Conservation (phyloP, 2,329 filamentous ascomycete species). For the Clarireedia monteithiana region DNA sequence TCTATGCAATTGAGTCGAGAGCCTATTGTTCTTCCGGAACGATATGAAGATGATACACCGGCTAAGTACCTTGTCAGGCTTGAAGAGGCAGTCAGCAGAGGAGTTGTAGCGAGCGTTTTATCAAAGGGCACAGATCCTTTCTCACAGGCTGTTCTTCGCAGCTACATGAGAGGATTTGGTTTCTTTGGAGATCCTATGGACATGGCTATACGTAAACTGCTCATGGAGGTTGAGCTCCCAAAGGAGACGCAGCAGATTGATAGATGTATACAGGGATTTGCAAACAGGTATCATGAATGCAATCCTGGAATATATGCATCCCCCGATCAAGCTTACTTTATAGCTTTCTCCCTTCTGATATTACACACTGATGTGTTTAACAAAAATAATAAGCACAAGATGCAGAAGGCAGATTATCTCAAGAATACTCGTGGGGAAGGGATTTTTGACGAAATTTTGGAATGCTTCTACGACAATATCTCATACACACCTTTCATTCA, state of each 20-base stretch:
- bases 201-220: slow-evolving; percentile 89
- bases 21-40: slow-evolving; percentile 63
- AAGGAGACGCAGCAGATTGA: slow-evolving; percentile 99
- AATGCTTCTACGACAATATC: slow-evolving; percentile 98
- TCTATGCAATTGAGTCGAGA: slow-evolving; percentile 66
- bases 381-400: slow-evolving; percentile 99
- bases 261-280: slow-evolving; percentile 85
- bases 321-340: slow-evolving; percentile 94
- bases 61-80: slow-evolving; percentile 81
- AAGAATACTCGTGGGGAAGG: slow-evolving; percentile 91
- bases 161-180: slow-evolving; percentile 89
- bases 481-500: slow-evolving; percentile 97
- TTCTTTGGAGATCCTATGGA: slow-evolving; percentile 98
- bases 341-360: slow-evolving; percentile 93
- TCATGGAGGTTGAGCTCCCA: slow-evolving; percentile 93
- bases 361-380: slow-evolving; percentile 99
- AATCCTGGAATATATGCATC: slow-evolving; percentile 92
- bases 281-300: slow-evolving; percentile 95
- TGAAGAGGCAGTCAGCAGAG: slow-evolving; percentile 71
- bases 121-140: slow-evolving; percentile 85
- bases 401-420: slow-evolving; percentile 92
- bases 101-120: slow-evolving; percentile 75
- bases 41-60: slow-evolving; percentile 80
- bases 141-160: slow-evolving; percentile 73
- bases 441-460: slow-evolving; percentile 86